These are phyloP conservation scores for Aspergillus brunneoviolaceus DNA, from an alignment of 2,329 filamentous ascomycete species.

Conservation along the genomic window DNA sequence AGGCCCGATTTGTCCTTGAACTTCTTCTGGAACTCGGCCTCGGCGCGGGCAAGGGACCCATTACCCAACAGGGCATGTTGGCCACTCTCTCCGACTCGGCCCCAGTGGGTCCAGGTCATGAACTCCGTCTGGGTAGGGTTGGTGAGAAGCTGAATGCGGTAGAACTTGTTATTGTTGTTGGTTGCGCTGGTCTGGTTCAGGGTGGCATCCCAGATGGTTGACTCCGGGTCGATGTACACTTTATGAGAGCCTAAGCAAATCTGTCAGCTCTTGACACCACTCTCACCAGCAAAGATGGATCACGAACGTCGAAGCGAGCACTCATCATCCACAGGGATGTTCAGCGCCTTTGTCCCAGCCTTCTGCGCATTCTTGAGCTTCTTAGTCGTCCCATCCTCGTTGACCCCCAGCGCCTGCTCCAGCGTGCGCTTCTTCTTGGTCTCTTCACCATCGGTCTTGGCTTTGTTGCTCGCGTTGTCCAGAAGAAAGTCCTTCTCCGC, in stretches of 20 bases:
- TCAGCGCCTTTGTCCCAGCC: conserved; percentile 42
- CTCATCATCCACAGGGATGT: conserved; percentile 50
- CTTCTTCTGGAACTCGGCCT: conserved; percentile 52
- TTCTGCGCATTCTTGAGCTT: conserved; percentile 49
- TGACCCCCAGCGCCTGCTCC: conserved; percentile 20
- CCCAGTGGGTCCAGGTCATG: conserved; percentile 75
- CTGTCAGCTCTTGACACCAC: no score
- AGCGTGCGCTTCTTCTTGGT: conserved; percentile 32
- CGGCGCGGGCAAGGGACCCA: conserved; percentile 41
- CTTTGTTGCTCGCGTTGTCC: not conserved
- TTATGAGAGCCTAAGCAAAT: conserved; percentile 4
- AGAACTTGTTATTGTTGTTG: conserved; percentile 81
- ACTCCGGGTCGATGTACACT: conserved; percentile 66
- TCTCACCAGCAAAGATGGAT: no score
- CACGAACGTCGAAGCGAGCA: conserved; percentile 13
- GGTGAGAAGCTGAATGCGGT: conserved; percentile 65
- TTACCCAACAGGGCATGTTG: conserved; percentile 44
- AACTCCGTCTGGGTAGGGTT: conserved; percentile 35
- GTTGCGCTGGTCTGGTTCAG: conserved; percentile 74
- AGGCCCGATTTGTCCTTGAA: conserved; percentile 59
- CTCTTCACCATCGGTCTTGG: conserved; percentile 14
- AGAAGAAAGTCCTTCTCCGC: conserved; percentile 42
- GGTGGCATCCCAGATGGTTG: conserved; percentile 73
- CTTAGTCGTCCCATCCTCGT: conserved; percentile 28
- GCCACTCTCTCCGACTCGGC: conserved; percentile 64